phyloP scores from a whole-genome alignment of 441 rosid species.

The Syzygium malaccense region DNA sequence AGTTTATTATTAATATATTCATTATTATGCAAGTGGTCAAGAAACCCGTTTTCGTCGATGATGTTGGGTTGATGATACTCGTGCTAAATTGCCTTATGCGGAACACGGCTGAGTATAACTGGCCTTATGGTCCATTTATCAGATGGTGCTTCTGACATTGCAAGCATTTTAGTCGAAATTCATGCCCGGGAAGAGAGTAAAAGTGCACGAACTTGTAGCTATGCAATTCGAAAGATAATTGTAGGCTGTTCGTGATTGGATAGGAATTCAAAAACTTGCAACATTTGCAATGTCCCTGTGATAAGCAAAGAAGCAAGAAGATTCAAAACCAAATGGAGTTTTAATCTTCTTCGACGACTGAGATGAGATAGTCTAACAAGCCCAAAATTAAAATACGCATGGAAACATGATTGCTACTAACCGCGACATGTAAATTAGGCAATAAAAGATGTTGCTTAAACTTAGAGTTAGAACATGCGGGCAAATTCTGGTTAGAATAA shows the following conservation, averaged over 20 bases:
- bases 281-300: not conserved
- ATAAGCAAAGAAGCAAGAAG: not conserved
- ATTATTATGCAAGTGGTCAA: not conserved
- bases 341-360: too few relatives aligned
- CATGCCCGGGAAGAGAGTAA: not conserved
- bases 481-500: not conserved
- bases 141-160: not conserved
- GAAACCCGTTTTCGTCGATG: not conserved
- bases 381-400: not conserved
- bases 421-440: conserved; percentile 5
- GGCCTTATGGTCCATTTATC: not conserved
- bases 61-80: not conserved
- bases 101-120: not conserved
- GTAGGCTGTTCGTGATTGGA: not conserved
- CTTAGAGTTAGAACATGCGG: not conserved
- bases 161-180: not conserved
- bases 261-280: not conserved
- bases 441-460: too few relatives aligned
- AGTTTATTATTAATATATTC: not conserved
- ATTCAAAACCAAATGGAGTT: not conserved
- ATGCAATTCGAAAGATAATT: too few relatives aligned
- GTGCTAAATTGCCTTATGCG: not conserved
- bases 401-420: not conserved
- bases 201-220: too few relatives aligned
- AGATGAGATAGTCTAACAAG: not conserved